Conservation (phyloP, 2,329 filamentous ascomycete species). For the Talaromyces verruculosus region DNA sequence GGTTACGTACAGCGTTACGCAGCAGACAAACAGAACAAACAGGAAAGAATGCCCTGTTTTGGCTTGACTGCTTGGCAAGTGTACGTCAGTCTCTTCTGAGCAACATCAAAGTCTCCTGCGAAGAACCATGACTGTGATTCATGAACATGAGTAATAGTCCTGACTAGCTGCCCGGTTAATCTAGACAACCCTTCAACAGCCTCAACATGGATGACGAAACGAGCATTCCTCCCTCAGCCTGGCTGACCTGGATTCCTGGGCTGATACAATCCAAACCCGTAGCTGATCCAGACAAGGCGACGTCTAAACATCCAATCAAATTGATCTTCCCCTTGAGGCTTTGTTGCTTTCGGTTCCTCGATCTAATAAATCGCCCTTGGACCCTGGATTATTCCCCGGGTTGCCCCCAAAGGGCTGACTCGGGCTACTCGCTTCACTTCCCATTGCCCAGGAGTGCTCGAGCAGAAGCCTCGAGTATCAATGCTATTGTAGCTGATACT, state of each 20-base stretch:
- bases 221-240: background rate
- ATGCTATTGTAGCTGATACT: background rate
- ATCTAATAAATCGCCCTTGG: background rate
- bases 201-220: constrained; percentile 8
- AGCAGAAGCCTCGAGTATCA: background rate
- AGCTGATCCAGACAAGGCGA: constrained; percentile 2
- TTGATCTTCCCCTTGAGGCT: background rate
- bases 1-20: background rate
- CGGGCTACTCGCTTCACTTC: constrained; percentile 11
- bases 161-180: background rate
- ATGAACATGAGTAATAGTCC: background rate
- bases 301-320: background rate
- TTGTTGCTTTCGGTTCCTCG: background rate
- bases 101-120: background rate
- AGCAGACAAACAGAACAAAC: constrained; percentile 15
- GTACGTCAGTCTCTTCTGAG: background rate
- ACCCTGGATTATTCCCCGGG: background rate
- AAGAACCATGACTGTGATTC: background rate
- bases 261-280: background rate
- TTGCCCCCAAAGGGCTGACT: constrained; percentile 8
- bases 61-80: background rate
- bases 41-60: constrained; percentile 3
- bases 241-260: background rate
- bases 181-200: background rate
- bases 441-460: background rate